Evolutionary conservation across 1,284 basidiomycete species (phyloP).

Genomic region (Inonotus hispidus): DNA sequence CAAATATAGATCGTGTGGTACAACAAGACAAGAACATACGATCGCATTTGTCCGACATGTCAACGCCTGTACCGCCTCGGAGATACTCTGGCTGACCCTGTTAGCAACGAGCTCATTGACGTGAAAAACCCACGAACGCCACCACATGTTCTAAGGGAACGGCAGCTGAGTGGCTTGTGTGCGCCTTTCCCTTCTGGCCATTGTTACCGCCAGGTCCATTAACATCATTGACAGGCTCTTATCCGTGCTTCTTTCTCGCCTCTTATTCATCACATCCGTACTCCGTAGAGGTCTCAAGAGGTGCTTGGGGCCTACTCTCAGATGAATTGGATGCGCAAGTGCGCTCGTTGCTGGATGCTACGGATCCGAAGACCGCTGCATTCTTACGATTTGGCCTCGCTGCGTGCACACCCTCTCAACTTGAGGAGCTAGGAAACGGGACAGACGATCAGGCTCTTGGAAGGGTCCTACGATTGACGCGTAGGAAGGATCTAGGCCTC

Average conservation of each 20-base stretch:
- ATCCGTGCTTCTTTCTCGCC: constrained; percentile 69
- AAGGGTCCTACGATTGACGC: constrained; percentile 71
- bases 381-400: constrained; percentile 11
- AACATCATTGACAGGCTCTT: constrained; percentile 45
- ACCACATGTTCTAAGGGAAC: constrained; percentile 51
- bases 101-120: constrained; percentile 26
- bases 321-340: constrained; percentile 62
- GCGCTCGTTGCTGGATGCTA: constrained; percentile 54
- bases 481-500: constrained; percentile 68
- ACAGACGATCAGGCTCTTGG: constrained; percentile 45
- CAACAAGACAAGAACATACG: constrained; percentile 64
- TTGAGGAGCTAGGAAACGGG: constrained; percentile 21
- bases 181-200: constrained; percentile 26
- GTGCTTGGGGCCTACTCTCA: constrained; percentile 61
- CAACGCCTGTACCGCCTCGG: constrained; percentile 63
- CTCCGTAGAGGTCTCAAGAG: constrained; percentile 56
- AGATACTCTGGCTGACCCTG: constrained; percentile 50
- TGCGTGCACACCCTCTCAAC: constrained; percentile 5
- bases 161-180: constrained; percentile 73
- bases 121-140: constrained; percentile 28
- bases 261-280: constrained; percentile 39
- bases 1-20: constrained; percentile 70
- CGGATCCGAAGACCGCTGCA: constrained; percentile 20
- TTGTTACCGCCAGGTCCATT: not conserved
- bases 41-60: constrained; percentile 72